Evolutionary conservation across 768 basidiomycete species (phyloP).

Genomic region (Porpolomopsis calyptriformis): DNA sequence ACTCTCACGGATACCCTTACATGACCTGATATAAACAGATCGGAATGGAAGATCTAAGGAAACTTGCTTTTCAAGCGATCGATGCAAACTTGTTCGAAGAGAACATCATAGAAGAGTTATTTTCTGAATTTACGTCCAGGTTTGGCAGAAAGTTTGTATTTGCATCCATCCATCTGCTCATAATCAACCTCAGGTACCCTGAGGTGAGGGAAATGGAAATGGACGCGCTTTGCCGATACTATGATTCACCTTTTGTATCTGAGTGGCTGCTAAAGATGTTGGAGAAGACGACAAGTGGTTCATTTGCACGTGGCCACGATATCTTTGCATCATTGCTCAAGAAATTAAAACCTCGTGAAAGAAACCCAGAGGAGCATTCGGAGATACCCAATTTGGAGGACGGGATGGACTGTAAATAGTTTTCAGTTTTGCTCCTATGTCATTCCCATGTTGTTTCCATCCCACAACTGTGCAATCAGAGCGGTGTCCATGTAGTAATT

Average conservation of each 20-base stretch:
- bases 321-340: too few species aligned
- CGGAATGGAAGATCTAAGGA: neutral
- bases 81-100: neutral
- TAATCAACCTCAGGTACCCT: neutral
- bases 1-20: neutral
- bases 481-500: too few species aligned
- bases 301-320: too few species aligned
- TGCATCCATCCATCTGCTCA: neutral
- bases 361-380: too few species aligned
- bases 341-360: too few species aligned
- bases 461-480: too few species aligned
- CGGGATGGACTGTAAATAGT: too few species aligned
- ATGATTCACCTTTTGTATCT: neutral
- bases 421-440: too few species aligned
- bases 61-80: neutral
- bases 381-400: too few species aligned
- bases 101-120: slow-evolving; percentile 2
- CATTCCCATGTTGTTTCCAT: too few species aligned
- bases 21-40: neutral
- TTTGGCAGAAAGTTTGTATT: neutral
- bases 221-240: neutral
- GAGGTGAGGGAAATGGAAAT: neutral
- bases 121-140: slow-evolving; percentile 2
- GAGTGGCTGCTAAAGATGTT: neutral
- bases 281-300: too few species aligned